Percentiles rank a stretch among this genome's conserved stretches.
Evolutionary conservation across 176 grass and related monocot species (phyloP).

Genomic region (Carex scoparia): DNA sequence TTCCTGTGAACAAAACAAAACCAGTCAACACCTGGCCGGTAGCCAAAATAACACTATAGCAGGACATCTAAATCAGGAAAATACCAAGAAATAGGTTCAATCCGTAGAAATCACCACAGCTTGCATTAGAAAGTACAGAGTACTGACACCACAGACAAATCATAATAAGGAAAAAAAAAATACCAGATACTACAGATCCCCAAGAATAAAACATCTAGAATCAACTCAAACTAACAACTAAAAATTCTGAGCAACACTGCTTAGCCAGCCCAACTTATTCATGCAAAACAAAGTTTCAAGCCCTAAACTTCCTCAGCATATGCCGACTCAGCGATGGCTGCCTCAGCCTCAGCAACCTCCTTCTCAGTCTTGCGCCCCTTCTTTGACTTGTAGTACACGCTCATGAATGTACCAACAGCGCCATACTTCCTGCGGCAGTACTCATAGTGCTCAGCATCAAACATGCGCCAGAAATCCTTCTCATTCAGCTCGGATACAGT

Average conservation of each 20-base stretch:
- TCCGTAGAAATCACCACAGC: background rate
- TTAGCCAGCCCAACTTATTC: background rate
- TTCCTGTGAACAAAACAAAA: background rate
- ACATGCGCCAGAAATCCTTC: constrained; percentile 99
- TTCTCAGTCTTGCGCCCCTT: constrained; percentile 99
- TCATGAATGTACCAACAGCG: constrained; percentile 87
- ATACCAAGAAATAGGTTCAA: background rate
- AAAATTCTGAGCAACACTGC: background rate
- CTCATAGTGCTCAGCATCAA: constrained; percentile 85
- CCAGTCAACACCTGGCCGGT: background rate
- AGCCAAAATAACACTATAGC: background rate
- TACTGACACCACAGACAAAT: background rate
- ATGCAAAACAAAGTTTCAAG: background rate
- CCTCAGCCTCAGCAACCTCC: constrained; percentile 96
- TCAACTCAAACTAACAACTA: background rate
- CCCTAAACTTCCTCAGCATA: constrained; percentile 61
- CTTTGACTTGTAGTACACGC: constrained; percentile 95
- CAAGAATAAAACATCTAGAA: background rate
- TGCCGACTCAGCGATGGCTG: constrained; percentile 75
- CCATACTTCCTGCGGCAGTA: constrained; percentile 70
- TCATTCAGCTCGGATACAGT: constrained; percentile 80
- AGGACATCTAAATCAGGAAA: background rate
- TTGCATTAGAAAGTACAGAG: background rate
- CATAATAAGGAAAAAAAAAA: background rate
- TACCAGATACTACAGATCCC: background rate